Percentiles rank a stretch among this genome's conserved stretches.
These are phyloP conservation scores for Pichia sporocuriosa DNA, from an alignment of 805 yeast genomes.

Conservation along the genomic window DNA sequence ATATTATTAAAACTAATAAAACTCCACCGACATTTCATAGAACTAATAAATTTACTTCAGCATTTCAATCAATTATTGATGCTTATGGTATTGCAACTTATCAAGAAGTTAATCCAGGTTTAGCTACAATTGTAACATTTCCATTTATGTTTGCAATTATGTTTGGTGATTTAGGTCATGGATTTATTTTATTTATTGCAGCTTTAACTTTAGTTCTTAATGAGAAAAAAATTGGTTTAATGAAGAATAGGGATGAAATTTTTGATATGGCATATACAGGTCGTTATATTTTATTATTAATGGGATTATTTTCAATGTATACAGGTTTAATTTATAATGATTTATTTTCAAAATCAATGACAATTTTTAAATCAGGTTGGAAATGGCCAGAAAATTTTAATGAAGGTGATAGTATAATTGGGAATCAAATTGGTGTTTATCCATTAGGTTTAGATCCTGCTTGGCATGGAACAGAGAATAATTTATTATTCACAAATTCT, in stretches of 20 bases:
- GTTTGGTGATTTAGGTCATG: conserved; percentile 82
- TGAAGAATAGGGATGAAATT: conserved; percentile 60
- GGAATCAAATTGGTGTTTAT: conserved; percentile 45
- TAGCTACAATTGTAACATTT: conserved; percentile 67
- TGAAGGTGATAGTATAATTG: conserved; percentile 43
- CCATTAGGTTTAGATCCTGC: conserved; percentile 62
- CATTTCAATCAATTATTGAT: conserved; percentile 65
- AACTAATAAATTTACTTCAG: conserved; percentile 61
- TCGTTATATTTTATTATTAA: conserved; percentile 57
- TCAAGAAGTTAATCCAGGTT: conserved; percentile 69
- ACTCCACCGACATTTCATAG: conserved; percentile 69
- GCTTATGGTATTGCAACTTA: conserved; percentile 76
- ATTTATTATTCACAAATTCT: conserved; percentile 60
- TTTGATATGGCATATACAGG: conserved; percentile 74
- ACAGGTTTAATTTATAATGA: conserved; percentile 72
- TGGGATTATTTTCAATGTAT: conserved; percentile 70
- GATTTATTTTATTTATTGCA: conserved; percentile 52
- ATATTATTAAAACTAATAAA: conserved; percentile 56
- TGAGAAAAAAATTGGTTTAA: conserved; percentile 44
- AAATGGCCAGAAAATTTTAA: conserved; percentile 50
- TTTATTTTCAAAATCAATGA: conserved; percentile 62
- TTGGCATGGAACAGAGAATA: conserved; percentile 80
- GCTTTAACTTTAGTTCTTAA: conserved; percentile 49
- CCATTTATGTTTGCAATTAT: conserved; percentile 80
- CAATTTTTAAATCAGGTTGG: conserved; percentile 67